These are phyloP conservation scores for Leccinum fallax DNA, from an alignment of 1,284 basidiomycete species.

Conservation along the genomic window DNA sequence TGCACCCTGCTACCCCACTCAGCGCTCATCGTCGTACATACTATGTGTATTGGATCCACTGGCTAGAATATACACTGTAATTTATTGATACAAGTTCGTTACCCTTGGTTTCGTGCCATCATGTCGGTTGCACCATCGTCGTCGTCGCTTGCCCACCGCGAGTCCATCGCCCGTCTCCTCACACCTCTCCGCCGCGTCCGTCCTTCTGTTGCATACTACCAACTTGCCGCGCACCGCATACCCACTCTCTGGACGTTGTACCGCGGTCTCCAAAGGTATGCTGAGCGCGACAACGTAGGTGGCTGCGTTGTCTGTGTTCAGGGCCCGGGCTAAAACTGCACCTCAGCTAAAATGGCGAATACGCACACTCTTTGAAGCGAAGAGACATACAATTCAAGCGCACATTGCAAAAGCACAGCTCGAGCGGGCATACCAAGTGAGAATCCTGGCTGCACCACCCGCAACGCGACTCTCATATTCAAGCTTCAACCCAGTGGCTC, in stretches of 20 bases:
- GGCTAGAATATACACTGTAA: conserved; percentile 2
- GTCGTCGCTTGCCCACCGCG: conserved; percentile 52
- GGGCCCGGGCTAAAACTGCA: not conserved
- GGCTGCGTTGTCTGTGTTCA: conserved; percentile 6
- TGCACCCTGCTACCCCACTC: not conserved
- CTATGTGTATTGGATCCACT: not conserved
- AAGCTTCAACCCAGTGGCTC: conserved; percentile 51
- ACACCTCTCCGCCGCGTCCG: conserved; percentile 57
- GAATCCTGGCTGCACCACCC: not conserved
- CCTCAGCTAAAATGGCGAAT: conserved; percentile 60
- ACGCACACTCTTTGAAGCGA: conserved; percentile 52
- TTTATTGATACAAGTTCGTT: not conserved
- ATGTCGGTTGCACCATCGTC: conserved; percentile 25
- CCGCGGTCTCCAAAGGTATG: conserved; percentile 61
- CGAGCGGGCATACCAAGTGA: conserved; percentile 54
- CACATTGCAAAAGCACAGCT: conserved; percentile 48
- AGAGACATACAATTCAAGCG: conserved; percentile 53
- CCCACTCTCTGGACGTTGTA: conserved; percentile 80
- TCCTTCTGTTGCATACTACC: conserved; percentile 69
- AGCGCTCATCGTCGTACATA: not conserved
- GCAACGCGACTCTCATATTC: not conserved
- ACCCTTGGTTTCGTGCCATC: not conserved
- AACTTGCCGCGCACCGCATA: conserved; percentile 69
- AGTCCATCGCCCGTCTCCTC: conserved; percentile 53
- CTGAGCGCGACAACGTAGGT: conserved; percentile 56